A percentile compares a stretch with the other conserved stretches of the same genome.
Evolutionary conservation across 208 protist genomes (phyloP).

Genomic region (Leishmania mexicana): DNA sequence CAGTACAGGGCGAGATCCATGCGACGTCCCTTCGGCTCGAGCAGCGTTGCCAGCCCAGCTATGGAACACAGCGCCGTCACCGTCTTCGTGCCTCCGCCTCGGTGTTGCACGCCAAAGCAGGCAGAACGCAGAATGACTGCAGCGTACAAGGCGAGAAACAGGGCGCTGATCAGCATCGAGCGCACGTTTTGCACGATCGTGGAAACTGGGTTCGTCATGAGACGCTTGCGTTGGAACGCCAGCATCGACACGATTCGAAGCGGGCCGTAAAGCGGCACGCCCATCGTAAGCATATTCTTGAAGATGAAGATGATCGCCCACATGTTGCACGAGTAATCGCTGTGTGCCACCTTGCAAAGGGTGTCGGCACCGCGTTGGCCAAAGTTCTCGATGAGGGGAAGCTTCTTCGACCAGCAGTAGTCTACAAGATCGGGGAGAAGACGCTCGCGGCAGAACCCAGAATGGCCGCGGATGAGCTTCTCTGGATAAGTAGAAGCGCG

Average conservation of each 20-base stretch:
- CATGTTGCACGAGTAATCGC: conserved; percentile 69
- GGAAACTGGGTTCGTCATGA: conserved; percentile 48
- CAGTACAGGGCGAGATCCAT: conserved; percentile 90
- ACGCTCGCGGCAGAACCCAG: conserved; percentile 60
- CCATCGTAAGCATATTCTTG: conserved; percentile 70
- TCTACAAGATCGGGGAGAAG: conserved; percentile 71
- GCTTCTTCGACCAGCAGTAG: conserved; percentile 41
- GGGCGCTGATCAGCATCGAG: conserved; percentile 65
- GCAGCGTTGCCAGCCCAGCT: conserved; percentile 67
- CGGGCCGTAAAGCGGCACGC: conserved; percentile 80
- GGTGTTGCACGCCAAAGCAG: conserved; percentile 68
- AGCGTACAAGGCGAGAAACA: conserved; percentile 86
- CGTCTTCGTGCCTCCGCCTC: conserved; percentile 48
- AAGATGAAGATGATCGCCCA: conserved; percentile 57
- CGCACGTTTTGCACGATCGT: conserved; percentile 45
- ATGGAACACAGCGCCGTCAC: conserved; percentile 53
- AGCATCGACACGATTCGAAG: conserved; percentile 67
- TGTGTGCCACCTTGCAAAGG: conserved; percentile 56
- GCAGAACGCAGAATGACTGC: conserved; percentile 54
- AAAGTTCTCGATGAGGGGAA: conserved; percentile 33
- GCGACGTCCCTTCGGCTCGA: conserved; percentile 82
- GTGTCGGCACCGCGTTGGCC: conserved; percentile 33
- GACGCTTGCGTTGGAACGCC: conserved; percentile 56
- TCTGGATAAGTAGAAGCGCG: conserved; percentile 64
- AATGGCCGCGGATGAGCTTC: conserved; percentile 62